A percentile compares a stretch with the other conserved stretches of the same genome.
These are phyloP conservation scores for Epichloe gansuensis DNA, from an alignment of 2,329 filamentous ascomycete species.

Conservation along the genomic window DNA sequence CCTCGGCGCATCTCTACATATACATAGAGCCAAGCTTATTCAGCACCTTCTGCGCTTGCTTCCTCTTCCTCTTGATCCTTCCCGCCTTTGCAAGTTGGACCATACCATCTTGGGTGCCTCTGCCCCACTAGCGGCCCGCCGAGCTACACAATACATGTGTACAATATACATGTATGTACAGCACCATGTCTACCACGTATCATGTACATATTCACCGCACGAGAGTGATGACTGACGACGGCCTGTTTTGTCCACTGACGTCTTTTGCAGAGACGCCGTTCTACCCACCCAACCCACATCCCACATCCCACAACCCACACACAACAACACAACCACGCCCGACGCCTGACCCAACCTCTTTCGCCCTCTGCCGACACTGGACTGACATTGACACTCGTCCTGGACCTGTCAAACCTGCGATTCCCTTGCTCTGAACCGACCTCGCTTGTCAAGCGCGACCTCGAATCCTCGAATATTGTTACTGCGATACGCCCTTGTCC, in stretches of 20 bases:
- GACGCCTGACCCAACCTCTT: neutral
- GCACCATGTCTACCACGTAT: too few relatives aligned
- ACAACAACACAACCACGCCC: neutral
- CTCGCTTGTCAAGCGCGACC: neutral
- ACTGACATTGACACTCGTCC: neutral
- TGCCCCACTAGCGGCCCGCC: slow-evolving; percentile 9
- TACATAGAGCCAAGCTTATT: too few relatives aligned
- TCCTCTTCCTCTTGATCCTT: too few relatives aligned
- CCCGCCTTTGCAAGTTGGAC: too few relatives aligned
- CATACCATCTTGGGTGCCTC: neutral
- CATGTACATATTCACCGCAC: neutral
- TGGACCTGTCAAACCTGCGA: neutral
- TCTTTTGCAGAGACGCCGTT: slow-evolving; percentile 5
- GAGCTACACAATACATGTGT: slow-evolving; percentile 1
- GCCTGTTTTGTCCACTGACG: slow-evolving; percentile 6
- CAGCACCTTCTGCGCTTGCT: too few relatives aligned
- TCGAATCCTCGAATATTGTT: neutral
- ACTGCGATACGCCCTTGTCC: neutral
- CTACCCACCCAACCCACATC: neutral
- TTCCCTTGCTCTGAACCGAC: neutral
- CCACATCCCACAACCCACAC: neutral
- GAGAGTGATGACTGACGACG: neutral
- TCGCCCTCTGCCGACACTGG: neutral
- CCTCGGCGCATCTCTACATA: too few relatives aligned
- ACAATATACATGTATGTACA: too few relatives aligned